Base-by-base conservation (phyloP, 2,329 filamentous ascomycete species). In the Blumeriella jaapii region DNA sequence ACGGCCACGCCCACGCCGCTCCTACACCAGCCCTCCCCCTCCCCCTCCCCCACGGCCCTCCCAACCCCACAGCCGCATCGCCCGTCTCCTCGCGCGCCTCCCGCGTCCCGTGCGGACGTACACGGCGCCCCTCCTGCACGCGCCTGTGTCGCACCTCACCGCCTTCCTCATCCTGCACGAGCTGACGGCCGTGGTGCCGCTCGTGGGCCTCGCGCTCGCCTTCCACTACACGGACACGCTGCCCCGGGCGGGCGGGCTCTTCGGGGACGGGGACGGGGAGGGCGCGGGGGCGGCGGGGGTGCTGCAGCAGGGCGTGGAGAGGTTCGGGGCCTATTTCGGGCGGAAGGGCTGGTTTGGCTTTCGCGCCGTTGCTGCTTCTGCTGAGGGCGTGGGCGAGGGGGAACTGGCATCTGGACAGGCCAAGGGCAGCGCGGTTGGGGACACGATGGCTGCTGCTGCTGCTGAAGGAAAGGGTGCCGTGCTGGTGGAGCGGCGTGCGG, bases 121-220 rank as follows among this genome's bases (percentile, higher is more conserved):
- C 61, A 78, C 82, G 1, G 59, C 63, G 1, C 74, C 75, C 0
- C 71, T 98, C 3, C 73, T 78, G 38, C 67, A 71, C 36, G 86
- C 86, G 1, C 91, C 91, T 0, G 59, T 86, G 28, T 83, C 83
- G 1, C 85, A 95, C 60, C 67, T 93, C 26, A 74, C 80, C 1
- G 78, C 89, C 0, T 98, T 98, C 57, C 65, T 96, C 8, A 64
- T 95, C 24, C 69, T 98, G 0, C 91, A 98, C 63, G 91, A 98
- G 59, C 56, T 95, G 28, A 96, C 91, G 0, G 89, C 91, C 7
- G 62, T 95, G 8, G 59, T 89, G 1, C 89, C 89, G 0, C 61
- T 96, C 0, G 57, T 93, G 24, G 78, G 72, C 0, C 68, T 96
- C 1, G 76, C 82, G 14, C 77, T 69, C 1, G 56, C 74, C 1